Evolutionary conservation across 345 rosid species (phyloP).

Genomic region (Acer negundo): DNA sequence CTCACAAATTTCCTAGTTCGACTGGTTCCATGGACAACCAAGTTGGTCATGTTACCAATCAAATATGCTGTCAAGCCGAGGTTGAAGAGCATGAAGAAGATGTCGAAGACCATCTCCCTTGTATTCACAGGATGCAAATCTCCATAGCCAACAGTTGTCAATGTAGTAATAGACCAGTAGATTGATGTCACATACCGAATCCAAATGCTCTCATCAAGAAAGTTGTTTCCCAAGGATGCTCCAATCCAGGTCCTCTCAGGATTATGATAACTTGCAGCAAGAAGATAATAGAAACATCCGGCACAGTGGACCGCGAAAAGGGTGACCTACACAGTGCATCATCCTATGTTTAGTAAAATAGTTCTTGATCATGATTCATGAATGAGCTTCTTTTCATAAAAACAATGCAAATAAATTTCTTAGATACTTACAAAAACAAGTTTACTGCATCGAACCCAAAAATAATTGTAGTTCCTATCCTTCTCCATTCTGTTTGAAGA

Average conservation of each 20-base stretch:
- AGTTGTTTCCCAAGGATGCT: conserved; percentile 38
- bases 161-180: conserved; percentile 96
- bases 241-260: conserved; percentile 80
- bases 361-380: not conserved
- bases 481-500: conserved; percentile 75
- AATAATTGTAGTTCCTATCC: conserved; percentile 86
- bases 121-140: conserved; percentile 90
- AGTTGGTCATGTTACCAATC: conserved; percentile 97
- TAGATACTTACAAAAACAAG: conserved; percentile 75
- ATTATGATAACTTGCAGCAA: conserved; percentile 64
- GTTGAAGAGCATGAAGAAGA: conserved; percentile 90
- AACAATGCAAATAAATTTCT: not conserved
- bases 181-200: conserved; percentile 80
- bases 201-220: conserved; percentile 55
- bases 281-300: conserved; percentile 86
- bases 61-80: conserved; percentile 89
- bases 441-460: conserved; percentile 93
- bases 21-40: conserved; percentile 95
- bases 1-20: conserved; percentile 91
- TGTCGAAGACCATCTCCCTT: conserved; percentile 83
- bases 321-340: conserved; percentile 62
- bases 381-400: not conserved
- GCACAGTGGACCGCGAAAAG: conserved; percentile 89
- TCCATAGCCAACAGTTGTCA: conserved; percentile 94
- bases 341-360: conserved; percentile 16